A percentile compares a stretch with the other conserved stretches of the same genome.
Evolutionary conservation across 768 basidiomycete genomes (phyloP).

Genomic region (Trametes punicea): DNA sequence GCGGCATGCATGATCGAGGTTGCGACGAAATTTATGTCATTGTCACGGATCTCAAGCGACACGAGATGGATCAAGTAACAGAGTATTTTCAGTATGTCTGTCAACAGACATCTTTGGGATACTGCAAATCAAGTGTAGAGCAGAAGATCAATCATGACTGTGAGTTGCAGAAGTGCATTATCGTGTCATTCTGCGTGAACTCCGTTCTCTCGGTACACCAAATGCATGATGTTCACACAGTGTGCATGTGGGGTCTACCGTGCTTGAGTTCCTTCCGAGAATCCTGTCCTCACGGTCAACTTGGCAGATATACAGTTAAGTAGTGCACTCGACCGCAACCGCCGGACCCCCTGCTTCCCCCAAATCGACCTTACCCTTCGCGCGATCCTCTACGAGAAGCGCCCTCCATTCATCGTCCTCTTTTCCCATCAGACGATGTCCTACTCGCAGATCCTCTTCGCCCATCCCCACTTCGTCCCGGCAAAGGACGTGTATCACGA

Average conservation of each 20-base stretch:
- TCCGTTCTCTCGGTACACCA: background rate
- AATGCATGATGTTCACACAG: background rate
- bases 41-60: slow-evolving; percentile 73
- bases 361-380: slow-evolving; percentile 78
- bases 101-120: slow-evolving; percentile 57
- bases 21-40: slow-evolving; percentile 79
- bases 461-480: slow-evolving; percentile 66
- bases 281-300: background rate
- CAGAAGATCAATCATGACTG: slow-evolving; percentile 68
- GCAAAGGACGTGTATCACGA: slow-evolving; percentile 71
- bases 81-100: slow-evolving; percentile 78
- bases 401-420: slow-evolving; percentile 70
- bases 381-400: slow-evolving; percentile 72
- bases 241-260: background rate
- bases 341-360: slow-evolving; percentile 76
- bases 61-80: slow-evolving; percentile 79
- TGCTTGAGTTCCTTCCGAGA: background rate
- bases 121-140: slow-evolving; percentile 64
- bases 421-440: slow-evolving; percentile 80
- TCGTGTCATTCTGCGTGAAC: background rate
- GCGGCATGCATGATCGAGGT: slow-evolving; percentile 77
- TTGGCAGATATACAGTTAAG: slow-evolving; percentile 59
- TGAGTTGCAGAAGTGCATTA: slow-evolving; percentile 36
- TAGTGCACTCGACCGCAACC: slow-evolving; percentile 63
- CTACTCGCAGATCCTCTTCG: slow-evolving; percentile 81